Evolutionary conservation across 805 yeast genomes (phyloP), one percentile per base, ranked within the genome.

Genomic region (Yamadazyma olivae): DNA sequence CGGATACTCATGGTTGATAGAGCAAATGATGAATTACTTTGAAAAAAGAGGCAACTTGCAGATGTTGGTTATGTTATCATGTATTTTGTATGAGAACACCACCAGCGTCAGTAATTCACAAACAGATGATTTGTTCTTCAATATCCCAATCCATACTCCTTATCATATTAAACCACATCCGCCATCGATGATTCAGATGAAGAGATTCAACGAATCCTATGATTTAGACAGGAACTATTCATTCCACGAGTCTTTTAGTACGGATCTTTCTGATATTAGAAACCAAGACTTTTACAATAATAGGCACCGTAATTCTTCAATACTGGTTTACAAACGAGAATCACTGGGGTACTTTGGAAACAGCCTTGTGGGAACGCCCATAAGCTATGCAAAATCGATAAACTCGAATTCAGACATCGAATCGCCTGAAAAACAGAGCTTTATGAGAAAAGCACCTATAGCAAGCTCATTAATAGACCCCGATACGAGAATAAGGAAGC

Each of bases 31-130:
- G 50, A 51, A 56, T 1, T 81, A 81, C 48, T 88, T 81, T 52
- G 93, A 82, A 48, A 59, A 50, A 22, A 51, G 67, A 27, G 78
- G 81, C 1, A 83, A 91, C 50, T 59, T 87, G 18, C 97, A 91
- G 56, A 87, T 91, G 95, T 63, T 90, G 17, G 96, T 95, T 1
- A 84, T 86, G 88, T 58, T 89, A 45, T 76, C 91, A 3, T 86
- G 95, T 58, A 70, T 87, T 4, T 59, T 85, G 38, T 70, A 65
- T 49, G 84, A 69, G 49, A 72, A 69, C 46, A 30, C 48, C 10
- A 36, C 32, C 17, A 56, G 53, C 32, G 18, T 50, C 10, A 39
- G 36, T 14, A 13, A 50, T 50, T 34, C 43, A 43, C 13, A 45
- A 52, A 2, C 46, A 4, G 44, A 53, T 3, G 50, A 48, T 5